Conservation (phyloP, 2,329 filamentous ascomycete species). For the Aureobasidium sp. region DNA sequence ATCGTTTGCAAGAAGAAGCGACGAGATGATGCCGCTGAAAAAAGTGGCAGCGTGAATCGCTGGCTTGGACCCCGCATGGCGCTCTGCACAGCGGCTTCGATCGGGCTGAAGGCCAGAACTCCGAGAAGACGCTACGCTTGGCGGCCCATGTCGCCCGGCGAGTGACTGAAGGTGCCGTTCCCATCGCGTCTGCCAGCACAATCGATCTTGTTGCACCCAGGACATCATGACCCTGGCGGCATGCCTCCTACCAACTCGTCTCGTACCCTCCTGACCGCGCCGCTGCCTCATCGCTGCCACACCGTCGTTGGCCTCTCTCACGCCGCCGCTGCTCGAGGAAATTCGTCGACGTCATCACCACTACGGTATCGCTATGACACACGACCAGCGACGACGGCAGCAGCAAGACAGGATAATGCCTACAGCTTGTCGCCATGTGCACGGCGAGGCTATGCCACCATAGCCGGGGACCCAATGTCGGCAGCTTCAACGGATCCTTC, state of each 20-base stretch:
- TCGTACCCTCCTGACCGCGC: conserved; percentile 6
- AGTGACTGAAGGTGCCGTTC: neutral
- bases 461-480: conserved; percentile 22
- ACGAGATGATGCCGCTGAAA: neutral
- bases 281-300: conserved; percentile 4
- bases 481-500: neutral
- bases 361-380: neutral
- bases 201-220: neutral
- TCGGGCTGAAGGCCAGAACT: neutral
- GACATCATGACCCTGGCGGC: conserved; percentile 6
- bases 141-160: neutral
- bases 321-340: neutral
- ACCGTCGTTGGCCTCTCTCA: neutral
- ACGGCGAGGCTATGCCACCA: conserved; percentile 26
- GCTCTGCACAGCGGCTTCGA: neutral
- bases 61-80: neutral
- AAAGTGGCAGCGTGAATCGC: neutral
- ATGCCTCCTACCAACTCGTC: conserved; percentile 1
- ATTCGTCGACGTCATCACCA: conserved; percentile 14
- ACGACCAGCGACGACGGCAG: neutral
- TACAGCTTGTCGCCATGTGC: neutral
- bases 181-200: neutral
- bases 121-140: neutral
- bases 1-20: conserved; percentile 1
- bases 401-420: neutral